Base-by-base conservation (phyloP, 2,329 filamentous ascomycete genomes). In the Trichoderma atroviride region DNA sequence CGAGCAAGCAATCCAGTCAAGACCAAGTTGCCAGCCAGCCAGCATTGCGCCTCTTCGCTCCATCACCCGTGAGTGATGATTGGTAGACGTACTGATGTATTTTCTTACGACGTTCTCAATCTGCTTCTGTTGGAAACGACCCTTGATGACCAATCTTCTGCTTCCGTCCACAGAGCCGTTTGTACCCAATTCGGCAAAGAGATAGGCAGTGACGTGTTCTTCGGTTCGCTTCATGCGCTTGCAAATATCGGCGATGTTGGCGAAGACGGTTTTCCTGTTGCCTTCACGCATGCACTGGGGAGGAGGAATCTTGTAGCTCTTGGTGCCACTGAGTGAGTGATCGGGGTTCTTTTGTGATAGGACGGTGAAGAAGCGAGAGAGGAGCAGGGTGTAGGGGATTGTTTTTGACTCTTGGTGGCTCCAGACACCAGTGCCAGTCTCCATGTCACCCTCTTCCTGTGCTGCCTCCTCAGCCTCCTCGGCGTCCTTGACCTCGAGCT, bases 261-360 rank as follows among this genome's bases (percentile, higher is more conserved):
- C 96, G 78, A 99, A 99, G 78, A 99, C 97, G 72, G 96, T 99
- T 91, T 97, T 97, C 89, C 97, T 96, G 90, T 99, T 99, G 81
- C 96, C 96, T 94, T 99, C 96, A 84, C 96, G 94, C 79, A 98
- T 89, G 84, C 96, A 98, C 86, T 99, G 96, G 62, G 96, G 96
- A 65, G 96, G 96, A 64, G 96, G 96, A 75, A 99, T 99, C 89
- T 98, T 98, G 89, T 98, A 99, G 82, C 92, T 96, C 87, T 94
- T 96, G 78, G 90, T 89, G 74, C 93, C 93, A 80, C 90, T 92
- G 72, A 92, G 91, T 73, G 95, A 91, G 78, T 98, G 91, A 80
- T 99, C 96, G 76, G 96, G 96, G 86, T 99, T 97, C 86, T 96
- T 94, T 83, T 95, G 92, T 82, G 96, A 90, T 73, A 99, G 89